Evolutionary conservation across 2,329 filamentous ascomycete genomes (phyloP).

Genomic region (Rosellinia necatrix): DNA sequence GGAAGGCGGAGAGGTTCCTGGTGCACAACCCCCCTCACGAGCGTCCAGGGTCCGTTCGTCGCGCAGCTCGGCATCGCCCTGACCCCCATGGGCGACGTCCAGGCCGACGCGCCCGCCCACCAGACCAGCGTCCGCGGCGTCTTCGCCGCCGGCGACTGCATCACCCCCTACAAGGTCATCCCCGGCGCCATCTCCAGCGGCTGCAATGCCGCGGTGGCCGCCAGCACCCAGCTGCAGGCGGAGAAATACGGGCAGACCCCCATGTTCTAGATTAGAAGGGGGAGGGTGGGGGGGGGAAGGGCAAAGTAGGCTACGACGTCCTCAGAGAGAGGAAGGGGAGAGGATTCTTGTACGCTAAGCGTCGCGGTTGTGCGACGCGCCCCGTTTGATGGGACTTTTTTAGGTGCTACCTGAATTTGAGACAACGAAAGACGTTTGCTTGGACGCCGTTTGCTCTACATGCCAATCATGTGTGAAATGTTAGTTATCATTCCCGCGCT

Average conservation of each 20-base stretch:
- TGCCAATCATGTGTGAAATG: no score
- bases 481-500: no score
- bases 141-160: conserved; percentile 35
- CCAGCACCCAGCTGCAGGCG: conserved; percentile 28
- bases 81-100: conserved; percentile 27
- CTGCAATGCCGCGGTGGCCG: conserved; percentile 30
- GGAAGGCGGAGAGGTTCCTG: conserved; percentile 32
- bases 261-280: no score
- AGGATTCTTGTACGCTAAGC: no score
- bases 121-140: conserved; percentile 30
- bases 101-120: conserved; percentile 23
- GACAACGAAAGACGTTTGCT: no score
- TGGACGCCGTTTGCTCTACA: no score
- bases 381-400: no score
- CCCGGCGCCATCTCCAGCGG: conserved; percentile 28
- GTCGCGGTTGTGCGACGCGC: no score
- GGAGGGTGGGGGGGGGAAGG: no score
- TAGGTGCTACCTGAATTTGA: no score
- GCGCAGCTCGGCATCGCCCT: conserved; percentile 25
- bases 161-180: conserved; percentile 30
- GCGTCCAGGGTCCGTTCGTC: conserved; percentile 26
- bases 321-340: no score
- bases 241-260: conserved; percentile 27
- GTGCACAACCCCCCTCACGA: conserved; percentile 30
- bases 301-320: no score